Conservation (phyloP, 139 green algal genomes). For the Picochlorum sp. region DNA sequence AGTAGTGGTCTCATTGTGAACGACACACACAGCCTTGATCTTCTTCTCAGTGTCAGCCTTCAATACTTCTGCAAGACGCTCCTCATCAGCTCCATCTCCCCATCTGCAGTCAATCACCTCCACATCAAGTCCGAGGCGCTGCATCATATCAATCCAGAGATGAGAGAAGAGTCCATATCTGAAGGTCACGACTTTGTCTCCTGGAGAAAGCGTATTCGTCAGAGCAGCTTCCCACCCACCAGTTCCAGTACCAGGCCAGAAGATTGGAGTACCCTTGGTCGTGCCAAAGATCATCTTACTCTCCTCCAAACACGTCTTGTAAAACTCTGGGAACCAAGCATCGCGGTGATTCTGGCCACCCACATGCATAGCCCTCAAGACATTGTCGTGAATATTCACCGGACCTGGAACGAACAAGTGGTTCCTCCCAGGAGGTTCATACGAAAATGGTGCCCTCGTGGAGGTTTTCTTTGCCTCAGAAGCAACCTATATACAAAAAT, state of each 20-base stretch:
- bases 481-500: no score
- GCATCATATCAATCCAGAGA: conserved; percentile 95
- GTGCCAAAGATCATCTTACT: conserved; percentile 77
- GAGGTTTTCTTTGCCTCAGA: background rate
- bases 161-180: conserved; percentile 88
- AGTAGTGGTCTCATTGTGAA: conserved; percentile 98
- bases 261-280: conserved; percentile 76
- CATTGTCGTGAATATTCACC: conserved; percentile 91
- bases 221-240: conserved; percentile 90
- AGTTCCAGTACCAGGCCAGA: conserved; percentile 74
- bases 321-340: conserved; percentile 84
- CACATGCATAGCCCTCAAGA: conserved; percentile 80
- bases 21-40: conserved; percentile 91
- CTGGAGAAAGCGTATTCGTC: conserved; percentile 91
- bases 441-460: conserved; percentile 44
- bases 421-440: conserved; percentile 72
- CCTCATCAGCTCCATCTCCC: conserved; percentile 84
- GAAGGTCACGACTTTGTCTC: conserved; percentile 70
- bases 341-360: conserved; percentile 87
- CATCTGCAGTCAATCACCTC: conserved; percentile 77
- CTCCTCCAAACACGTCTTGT: conserved; percentile 73
- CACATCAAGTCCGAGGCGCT: conserved; percentile 92
- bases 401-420: conserved; percentile 93
- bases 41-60: conserved; percentile 68
- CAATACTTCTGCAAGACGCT: conserved; percentile 50